phyloP scores from a whole-genome alignment of 306 rosid genomes.

The Citrullus amarus region DNA sequence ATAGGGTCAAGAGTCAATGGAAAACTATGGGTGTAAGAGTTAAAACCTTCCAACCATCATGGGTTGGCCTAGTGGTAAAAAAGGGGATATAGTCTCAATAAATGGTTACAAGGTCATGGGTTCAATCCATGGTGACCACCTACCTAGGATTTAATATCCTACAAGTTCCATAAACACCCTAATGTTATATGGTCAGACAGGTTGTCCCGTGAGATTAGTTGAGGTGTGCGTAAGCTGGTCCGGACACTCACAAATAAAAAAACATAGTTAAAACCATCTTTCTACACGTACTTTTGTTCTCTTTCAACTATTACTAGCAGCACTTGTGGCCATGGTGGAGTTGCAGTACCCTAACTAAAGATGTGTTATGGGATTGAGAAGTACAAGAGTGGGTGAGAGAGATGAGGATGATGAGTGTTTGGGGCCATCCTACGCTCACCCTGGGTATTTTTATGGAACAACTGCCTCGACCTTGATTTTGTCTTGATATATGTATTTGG shows the following conservation, averaged over 20 bases:
- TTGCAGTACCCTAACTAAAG: not conserved
- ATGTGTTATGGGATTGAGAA: not conserved
- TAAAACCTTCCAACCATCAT: not conserved
- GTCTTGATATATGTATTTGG: not conserved
- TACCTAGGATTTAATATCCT: too few species aligned
- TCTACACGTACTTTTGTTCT: not conserved
- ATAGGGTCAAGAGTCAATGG: not conserved
- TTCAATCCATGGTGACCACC: too few species aligned
- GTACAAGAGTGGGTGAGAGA: not conserved
- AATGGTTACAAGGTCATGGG: too few species aligned
- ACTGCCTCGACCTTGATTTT: not conserved
- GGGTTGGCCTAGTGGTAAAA: too few species aligned
- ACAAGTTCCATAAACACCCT: too few species aligned
- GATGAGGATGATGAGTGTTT: not conserved
- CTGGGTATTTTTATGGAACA: not conserved
- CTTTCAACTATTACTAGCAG: not conserved
- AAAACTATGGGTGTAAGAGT: not conserved
- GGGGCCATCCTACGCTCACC: not conserved
- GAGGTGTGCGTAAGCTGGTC: too few species aligned
- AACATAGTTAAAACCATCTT: not conserved
- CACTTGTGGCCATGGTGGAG: not conserved
- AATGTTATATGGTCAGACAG: too few species aligned
- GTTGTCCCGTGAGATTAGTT: too few species aligned
- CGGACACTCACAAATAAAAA: too few species aligned
- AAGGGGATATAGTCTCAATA: too few species aligned